Base-by-base conservation (phyloP, 352 stramenopile genomes). In the Phytophthora multivora region DNA sequence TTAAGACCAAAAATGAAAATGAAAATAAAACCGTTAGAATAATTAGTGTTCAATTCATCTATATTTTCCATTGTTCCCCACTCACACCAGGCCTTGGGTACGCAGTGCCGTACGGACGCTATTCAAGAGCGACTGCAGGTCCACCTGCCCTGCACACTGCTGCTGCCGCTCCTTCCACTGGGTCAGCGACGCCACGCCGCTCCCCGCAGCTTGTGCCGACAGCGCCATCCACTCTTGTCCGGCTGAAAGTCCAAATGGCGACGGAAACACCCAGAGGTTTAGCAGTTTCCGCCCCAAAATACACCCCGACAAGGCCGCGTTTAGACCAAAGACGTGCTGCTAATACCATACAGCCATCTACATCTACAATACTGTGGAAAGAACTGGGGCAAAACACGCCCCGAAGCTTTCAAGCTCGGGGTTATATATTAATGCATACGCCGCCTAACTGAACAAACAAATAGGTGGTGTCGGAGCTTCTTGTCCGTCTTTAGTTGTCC, bases 101-200 rank as follows among this genome's bases (percentile, higher is more conserved):
- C 78, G 77, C 1, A 92, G 57, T 5, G 63, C 51, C 10, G 47
- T 66, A 42, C 80, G 79, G 2, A 90, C 28, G 13, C 61, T 72
- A 5, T 66, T 56, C 41, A 90, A 58, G 8, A 92, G 63, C 11
- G 65, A 67, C 5, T 53, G 49, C 4, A 88, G 51, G 40, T 90
- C 78, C n/a, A 92, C 70, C 25, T 87, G 73, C 12, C 82, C 73
- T 13, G 81, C 80, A 11, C 67, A 85, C 56, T 89, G 74, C 63
- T 92, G 83, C 53, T 92, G 83, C 49, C 75, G 48, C 15, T 60
- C 66, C 66, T 90, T 89, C 83, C 83, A 92, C 56, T 90, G 75
- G 25, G 77, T 89, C 28, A 92, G 61, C 51, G 82, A 89, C 53
- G 80, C 83, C 25, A 77, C 63, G 2, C 23, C 33, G 33, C 33